Conservation (phyloP, 2,329 filamentous ascomycete genomes). For the Verticillium longisporum region DNA sequence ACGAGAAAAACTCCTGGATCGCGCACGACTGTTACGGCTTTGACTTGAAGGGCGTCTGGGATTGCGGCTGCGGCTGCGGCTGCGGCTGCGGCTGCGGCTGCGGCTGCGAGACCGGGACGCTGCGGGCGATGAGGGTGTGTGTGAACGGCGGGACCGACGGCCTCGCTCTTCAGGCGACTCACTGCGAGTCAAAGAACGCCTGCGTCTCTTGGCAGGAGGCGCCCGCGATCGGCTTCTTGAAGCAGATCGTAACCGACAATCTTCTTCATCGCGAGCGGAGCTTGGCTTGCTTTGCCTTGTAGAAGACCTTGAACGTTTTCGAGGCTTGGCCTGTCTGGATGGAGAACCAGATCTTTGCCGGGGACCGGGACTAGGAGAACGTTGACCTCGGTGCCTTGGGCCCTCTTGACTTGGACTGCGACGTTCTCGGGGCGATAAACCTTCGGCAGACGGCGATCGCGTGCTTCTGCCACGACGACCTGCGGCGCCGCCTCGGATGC, state of each 20-base stretch:
- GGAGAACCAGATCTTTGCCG: conserved; percentile 24
- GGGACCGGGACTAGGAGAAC: conserved; percentile 24
- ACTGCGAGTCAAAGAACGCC: conserved; percentile 17
- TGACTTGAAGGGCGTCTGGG: conserved; percentile 4
- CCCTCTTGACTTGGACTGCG: conserved; percentile 19
- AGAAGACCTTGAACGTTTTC: conserved; percentile 33
- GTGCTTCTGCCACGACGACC: conserved; percentile 28
- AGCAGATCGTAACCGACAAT: conserved; percentile 22
- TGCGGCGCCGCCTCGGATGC: conserved; percentile 28
- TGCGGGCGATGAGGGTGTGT: conserved; percentile 19
- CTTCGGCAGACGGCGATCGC: conserved; percentile 28
- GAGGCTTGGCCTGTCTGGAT: conserved; percentile 21
- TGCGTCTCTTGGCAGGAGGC: conserved; percentile 13
- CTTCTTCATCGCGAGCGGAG: conserved; percentile 14
- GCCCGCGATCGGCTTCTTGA: conserved; percentile 24
- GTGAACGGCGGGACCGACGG: conserved; percentile 7
- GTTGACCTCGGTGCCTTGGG: conserved; percentile 21
- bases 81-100: conserved; percentile 18
- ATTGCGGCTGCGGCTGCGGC: conserved; percentile 16
- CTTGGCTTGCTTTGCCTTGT: conserved; percentile 18
- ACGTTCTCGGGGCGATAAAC: conserved; percentile 18
- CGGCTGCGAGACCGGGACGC: conserved; percentile 31
- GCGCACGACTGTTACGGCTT: conserved; percentile 11
- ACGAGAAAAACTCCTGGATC: conserved; percentile 1
- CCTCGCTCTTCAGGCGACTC: conserved; percentile 7